Percentiles rank a stretch among this genome's conserved stretches.
Conservation (phyloP, 768 basidiomycete species). For the Mycena amicta region DNA sequence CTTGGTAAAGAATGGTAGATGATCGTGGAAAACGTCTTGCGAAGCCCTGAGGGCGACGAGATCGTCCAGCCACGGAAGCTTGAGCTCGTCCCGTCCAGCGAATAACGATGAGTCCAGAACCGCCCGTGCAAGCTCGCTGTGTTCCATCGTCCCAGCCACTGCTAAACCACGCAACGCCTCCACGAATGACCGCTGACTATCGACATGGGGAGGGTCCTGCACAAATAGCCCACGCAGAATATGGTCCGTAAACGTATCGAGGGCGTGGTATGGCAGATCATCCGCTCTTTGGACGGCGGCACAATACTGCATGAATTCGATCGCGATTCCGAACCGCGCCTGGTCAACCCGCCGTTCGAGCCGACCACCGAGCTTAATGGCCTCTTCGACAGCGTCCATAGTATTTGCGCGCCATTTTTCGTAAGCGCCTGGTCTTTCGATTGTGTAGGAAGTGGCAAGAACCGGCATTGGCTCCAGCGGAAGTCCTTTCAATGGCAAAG, state of each 20-base stretch:
- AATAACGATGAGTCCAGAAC: conserved; percentile 8
- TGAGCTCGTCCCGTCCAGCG: conserved; percentile 1
- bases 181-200: conserved; percentile 13
- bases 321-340: conserved; percentile 10
- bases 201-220: conserved; percentile 3
- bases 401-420: conserved; percentile 4
- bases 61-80: conserved; percentile 19
- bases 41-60: background rate
- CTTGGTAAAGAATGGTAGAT: background rate
- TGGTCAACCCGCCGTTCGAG: conserved; percentile 16
- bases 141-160: background rate
- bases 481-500: conserved; percentile 4
- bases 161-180: conserved; percentile 7
- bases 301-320: conserved; percentile 14
- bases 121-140: conserved; percentile 1
- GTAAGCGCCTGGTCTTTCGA: conserved; percentile 6
- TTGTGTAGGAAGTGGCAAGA: conserved; percentile 10
- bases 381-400: conserved; percentile 2
- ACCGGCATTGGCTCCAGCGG: conserved; percentile 6
- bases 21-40: background rate
- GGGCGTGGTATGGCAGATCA: conserved; percentile 12
- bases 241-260: conserved; percentile 5
- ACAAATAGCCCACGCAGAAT: conserved; percentile 8
- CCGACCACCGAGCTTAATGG: conserved; percentile 4
- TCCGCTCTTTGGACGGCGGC: background rate